Base-by-base conservation (phyloP, 257 asterid genomes). In the Plectranthus barbatus region DNA sequence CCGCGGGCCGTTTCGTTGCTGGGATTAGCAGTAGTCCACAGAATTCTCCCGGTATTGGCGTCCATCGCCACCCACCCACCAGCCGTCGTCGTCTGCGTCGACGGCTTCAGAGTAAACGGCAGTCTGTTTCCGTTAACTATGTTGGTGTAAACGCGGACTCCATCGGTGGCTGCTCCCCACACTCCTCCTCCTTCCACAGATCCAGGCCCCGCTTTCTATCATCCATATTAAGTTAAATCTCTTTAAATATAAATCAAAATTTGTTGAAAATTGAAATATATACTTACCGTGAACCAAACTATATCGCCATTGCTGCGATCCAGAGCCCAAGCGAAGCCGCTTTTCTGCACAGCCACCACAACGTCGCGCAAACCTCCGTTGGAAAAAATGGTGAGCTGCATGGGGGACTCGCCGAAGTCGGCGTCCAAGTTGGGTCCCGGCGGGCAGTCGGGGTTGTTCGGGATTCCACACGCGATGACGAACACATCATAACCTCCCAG, bases 21-120 rank as follows among this genome's bases (percentile, higher is more conserved):
- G 0, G 97, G 97, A 13, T 87, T 64, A 1, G 95, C 95, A 0
- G 91, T 83, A 31, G 96, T 61, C 97, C 96, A 90, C 0, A 87
- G 75, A 49, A 85, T 80, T 41, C 53, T 50, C 1, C 95, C 93
- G 0, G 83, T 85, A 73, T 75, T 79, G 50, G 86, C 92, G 13
- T 90, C 86, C 79, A 83, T 33, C 1, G 91, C 96, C 55, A 90
- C 96, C 96, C 97, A 90, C 53, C 81, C 95, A 15, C 95, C 95
- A 0, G 82, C 78, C 0, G 78, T 76, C 15, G 95, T 87, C 42
- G 76, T 83, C 58, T 15, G 79, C 8, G 55, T 72, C 0, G 84
- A 78, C 5, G 95, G 95, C 37, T 80, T 76, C 1, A 87, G 80
- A 9, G 68, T 64, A 75, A 87, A 85, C 9, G 79, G 77, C 19